Evolutionary conservation across 164 flowering plant genomes (phyloP).

Genomic region (Macadamia tetraphylla): DNA sequence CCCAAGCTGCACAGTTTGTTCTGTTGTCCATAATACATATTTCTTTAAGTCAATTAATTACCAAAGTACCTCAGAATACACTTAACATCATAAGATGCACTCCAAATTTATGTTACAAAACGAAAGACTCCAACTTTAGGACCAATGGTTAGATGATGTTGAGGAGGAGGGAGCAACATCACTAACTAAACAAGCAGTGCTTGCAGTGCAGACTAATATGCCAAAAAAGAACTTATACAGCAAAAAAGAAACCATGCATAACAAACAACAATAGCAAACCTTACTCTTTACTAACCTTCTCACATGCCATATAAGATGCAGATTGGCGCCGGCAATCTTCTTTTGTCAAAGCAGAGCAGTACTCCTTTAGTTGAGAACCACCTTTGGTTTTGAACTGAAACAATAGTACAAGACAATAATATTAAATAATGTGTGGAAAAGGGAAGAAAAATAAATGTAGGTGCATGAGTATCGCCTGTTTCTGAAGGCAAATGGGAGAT

Average conservation of each 20-base stretch:
- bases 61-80: too few relatives aligned
- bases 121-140: not conserved
- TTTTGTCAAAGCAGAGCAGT: constrained; percentile 83
- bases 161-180: not conserved
- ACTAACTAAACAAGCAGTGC: too few relatives aligned
- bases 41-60: too few relatives aligned
- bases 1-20: too few relatives aligned
- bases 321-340: constrained; percentile 90
- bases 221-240: too few relatives aligned
- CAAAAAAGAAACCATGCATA: too few relatives aligned
- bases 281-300: constrained; percentile 51
- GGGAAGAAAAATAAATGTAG: too few relatives aligned
- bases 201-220: too few relatives aligned
- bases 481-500: too few relatives aligned
- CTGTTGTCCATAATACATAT: too few relatives aligned
- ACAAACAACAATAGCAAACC: not conserved
- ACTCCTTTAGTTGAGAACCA: constrained; percentile 87
- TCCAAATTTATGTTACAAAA: too few relatives aligned
- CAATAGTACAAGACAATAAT: not conserved
- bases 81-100: not conserved
- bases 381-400: constrained; percentile 96
- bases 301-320: constrained; percentile 79
- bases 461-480: too few relatives aligned
- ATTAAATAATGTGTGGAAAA: not conserved
- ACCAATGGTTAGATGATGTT: not conserved